Evolutionary conservation across 345 rosid genomes (phyloP).

Genomic region (Physaria fendleri): DNA sequence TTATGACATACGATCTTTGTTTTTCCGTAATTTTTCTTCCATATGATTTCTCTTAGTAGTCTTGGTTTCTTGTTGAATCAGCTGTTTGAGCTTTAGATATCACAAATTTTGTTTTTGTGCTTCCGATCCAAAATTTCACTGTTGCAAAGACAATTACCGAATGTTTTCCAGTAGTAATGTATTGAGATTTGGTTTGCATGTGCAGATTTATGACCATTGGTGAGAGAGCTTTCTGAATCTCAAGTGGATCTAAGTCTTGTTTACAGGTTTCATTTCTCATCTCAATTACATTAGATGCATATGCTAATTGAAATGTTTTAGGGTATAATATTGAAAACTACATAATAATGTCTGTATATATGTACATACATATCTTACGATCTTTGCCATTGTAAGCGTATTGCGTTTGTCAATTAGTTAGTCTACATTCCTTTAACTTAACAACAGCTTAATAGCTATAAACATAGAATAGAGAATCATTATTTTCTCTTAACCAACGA

Average conservation of each 20-base stretch:
- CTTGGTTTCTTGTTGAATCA: too few species aligned
- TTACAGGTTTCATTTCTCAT: constrained; percentile 11
- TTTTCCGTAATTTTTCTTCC: too few species aligned
- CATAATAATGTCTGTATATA: background rate
- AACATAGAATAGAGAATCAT: background rate
- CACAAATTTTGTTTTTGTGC: background rate
- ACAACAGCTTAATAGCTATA: background rate
- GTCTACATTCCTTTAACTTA: background rate
- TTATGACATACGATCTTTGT: too few species aligned
- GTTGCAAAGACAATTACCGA: background rate
- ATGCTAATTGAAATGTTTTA: too few species aligned
- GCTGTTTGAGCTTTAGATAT: constrained; percentile 8
- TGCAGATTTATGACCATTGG: constrained; percentile 11
- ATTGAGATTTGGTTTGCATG: constrained; percentile 6
- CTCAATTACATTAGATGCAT: too few species aligned
- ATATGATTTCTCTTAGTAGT: too few species aligned
- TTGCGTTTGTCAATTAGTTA: background rate
- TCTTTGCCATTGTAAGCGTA: background rate
- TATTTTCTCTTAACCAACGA: background rate
- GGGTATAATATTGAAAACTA: background rate
- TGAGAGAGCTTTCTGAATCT: too few species aligned
- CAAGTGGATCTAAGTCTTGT: constrained; percentile 1
- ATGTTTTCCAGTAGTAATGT: background rate
- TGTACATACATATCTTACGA: background rate
- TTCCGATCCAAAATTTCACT: background rate